Evolutionary conservation across 192 early-diverging fungal genomes (phyloP), one percentile per base, ranked within the genome.

Genomic region (Glomus cerebriforme): DNA sequence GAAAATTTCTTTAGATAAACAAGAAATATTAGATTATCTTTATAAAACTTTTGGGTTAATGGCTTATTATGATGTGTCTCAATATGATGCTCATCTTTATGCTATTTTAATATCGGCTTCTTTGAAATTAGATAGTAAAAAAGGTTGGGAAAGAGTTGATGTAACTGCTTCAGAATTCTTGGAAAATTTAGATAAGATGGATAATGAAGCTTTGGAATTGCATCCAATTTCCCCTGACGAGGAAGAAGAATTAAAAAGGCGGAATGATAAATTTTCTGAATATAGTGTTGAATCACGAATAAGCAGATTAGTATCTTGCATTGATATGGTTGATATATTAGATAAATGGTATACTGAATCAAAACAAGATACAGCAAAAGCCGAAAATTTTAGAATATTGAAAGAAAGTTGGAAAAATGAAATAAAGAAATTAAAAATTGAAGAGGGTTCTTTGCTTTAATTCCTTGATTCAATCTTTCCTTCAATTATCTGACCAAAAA

Each of bases 21-120:
- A 39, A 39, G n/a, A 35, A n/a, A 35, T 68, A 43, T 68, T 68
- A 37, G 77, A 78, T 59, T 27, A 66, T n/a, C 22, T 78, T 29
- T 78, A 58, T 47, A 78, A 68, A 59, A 58, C 47, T 29, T 78
- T 78, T 78, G 77, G 77, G 15, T 58, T 78, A 32, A 78, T 78
- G 77, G 10, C 65, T 24, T 78, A 68, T 69, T 78, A 78, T 37
- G 65, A 68, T 35, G 2, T 68, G 2, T 58, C 77, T 68, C 77
- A 67, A 49, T 69, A 35, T 54, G 77, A 78, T 68, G 22, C 37
- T 22, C 32, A 78, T 78, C 13, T 59, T 29, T 78, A 54, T 26
- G 13, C 47, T 5, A 78, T 78, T 12, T 13, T 78, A 43, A 54
- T 78, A 65, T 39, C 58, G 10, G 29, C 77, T 12, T 66, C 77